phyloP scores from a whole-genome alignment of 148 eudicot species.

The Vaccinium corymbosum region DNA sequence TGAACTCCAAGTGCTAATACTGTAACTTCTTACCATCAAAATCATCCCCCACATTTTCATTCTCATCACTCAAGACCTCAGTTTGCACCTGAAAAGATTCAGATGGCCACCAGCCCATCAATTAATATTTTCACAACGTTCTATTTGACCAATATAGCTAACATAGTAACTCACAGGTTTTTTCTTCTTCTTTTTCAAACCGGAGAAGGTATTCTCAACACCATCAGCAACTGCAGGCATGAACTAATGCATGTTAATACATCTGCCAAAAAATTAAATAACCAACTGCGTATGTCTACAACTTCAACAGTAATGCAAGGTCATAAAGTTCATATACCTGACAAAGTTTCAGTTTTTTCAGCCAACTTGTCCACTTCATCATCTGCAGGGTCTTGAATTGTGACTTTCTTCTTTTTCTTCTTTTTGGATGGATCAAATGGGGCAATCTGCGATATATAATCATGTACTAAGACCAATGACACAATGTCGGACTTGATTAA shows the following conservation, averaged over 20 bases:
- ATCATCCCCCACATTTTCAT: conserved; percentile 47
- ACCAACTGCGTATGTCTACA: neutral
- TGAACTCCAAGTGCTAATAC: neutral
- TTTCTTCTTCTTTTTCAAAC: conserved; percentile 83
- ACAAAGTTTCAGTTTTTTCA: conserved; percentile 57
- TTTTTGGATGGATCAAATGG: conserved; percentile 73
- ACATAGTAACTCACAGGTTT: conserved; percentile 45
- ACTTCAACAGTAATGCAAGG: neutral
- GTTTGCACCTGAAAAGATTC: conserved; percentile 47
- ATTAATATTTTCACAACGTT: conserved; percentile 2
- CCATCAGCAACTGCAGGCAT: conserved; percentile 54
- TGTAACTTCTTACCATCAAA: conserved; percentile 39
- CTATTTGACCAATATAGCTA: neutral
- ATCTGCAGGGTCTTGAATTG: conserved; percentile 62
- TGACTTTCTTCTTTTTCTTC: conserved; percentile 80
- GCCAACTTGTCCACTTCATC: conserved; percentile 50
- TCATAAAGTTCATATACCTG: conserved; percentile 33
- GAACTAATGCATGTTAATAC: neutral
- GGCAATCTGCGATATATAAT: conserved; percentile 36
- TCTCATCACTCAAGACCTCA: conserved; percentile 49
- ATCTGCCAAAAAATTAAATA: neutral
- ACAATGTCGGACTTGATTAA: neutral
- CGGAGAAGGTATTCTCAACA: conserved; percentile 57
- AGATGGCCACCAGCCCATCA: conserved; percentile 1
- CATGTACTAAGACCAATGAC: neutral